Conservation (phyloP, 305 asterid genomes). For the Fraxinus albicans region DNA sequence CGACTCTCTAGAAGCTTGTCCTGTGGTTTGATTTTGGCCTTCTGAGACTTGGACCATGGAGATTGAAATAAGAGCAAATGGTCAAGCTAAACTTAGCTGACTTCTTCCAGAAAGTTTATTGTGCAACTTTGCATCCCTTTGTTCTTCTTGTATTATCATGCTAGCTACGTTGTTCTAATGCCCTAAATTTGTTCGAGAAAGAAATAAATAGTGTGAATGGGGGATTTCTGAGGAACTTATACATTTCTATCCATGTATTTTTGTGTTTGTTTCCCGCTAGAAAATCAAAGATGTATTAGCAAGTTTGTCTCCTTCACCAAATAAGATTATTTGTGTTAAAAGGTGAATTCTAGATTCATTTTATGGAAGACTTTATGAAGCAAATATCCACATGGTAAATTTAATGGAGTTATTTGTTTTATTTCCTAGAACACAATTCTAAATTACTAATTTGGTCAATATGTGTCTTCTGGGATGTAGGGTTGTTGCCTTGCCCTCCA, state of each 20-base stretch:
- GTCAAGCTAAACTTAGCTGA: not conserved
- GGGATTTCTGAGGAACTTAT: not conserved
- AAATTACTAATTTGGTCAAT: not conserved
- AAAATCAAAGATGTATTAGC: not conserved
- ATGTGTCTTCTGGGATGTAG: slow-evolving; percentile 40
- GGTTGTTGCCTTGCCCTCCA: slow-evolving; percentile 80
- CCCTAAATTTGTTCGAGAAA: not conserved
- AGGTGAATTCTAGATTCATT: not conserved
- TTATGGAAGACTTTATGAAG: not conserved
- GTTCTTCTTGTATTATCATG: not conserved
- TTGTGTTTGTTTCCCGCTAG: not conserved
- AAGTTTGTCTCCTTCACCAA: not conserved
- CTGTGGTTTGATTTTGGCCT: not conserved
- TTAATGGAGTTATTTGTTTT: not conserved
- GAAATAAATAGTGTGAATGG: not conserved
- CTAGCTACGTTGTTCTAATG: not conserved
- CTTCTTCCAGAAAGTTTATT: not conserved
- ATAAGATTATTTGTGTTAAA: not conserved
- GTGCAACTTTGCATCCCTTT: not conserved
- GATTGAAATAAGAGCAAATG: not conserved
- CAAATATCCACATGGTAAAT: not conserved
- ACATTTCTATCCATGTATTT: not conserved
- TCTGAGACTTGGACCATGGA: not conserved
- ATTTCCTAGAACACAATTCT: slow-evolving; percentile 5
- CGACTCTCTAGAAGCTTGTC: not conserved